Conservation (phyloP, 768 basidiomycete genomes). For the Dictyophora rubrovolvata region DNA sequence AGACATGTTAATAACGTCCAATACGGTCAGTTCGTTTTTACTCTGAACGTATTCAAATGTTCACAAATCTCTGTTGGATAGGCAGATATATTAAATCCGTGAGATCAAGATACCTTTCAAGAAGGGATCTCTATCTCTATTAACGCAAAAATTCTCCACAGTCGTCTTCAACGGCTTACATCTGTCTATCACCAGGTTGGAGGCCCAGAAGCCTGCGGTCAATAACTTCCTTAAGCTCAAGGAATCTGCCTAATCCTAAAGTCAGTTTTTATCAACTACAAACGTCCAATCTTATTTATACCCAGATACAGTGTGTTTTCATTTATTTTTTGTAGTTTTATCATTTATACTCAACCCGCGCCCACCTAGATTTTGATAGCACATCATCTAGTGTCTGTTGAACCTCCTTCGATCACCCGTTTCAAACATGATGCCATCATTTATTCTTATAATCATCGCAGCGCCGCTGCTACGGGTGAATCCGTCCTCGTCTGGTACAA, state of each 20-base stretch:
- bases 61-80: slow-evolving; percentile 17
- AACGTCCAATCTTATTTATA: slow-evolving; percentile 59
- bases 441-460: slow-evolving; percentile 54
- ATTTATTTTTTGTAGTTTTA: too few relatives aligned
- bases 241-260: slow-evolving; percentile 71
- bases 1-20: slow-evolving; percentile 76
- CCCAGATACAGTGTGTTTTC: slow-evolving; percentile 57
- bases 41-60: neutral
- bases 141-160: slow-evolving; percentile 25
- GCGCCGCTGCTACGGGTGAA: slow-evolving; percentile 55
- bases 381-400: slow-evolving; percentile 37
- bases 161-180: slow-evolving; percentile 59
- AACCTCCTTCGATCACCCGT: slow-evolving; percentile 24
- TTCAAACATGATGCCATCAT: slow-evolving; percentile 45
- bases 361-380: slow-evolving; percentile 48
- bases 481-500: slow-evolving; percentile 61
- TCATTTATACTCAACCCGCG: too few relatives aligned
- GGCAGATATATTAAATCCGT: slow-evolving; percentile 67
- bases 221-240: slow-evolving; percentile 49
- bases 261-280: slow-evolving; percentile 55
- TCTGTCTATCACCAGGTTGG: slow-evolving; percentile 49
- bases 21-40: slow-evolving; percentile 39
- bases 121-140: neutral
- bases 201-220: slow-evolving; percentile 42
- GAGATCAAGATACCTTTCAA: slow-evolving; percentile 13